Percentiles rank a stretch among this genome's conserved stretches.
Evolutionary conservation across 2,329 filamentous ascomycete genomes (phyloP).

Genomic region (Penicillium sp.): DNA sequence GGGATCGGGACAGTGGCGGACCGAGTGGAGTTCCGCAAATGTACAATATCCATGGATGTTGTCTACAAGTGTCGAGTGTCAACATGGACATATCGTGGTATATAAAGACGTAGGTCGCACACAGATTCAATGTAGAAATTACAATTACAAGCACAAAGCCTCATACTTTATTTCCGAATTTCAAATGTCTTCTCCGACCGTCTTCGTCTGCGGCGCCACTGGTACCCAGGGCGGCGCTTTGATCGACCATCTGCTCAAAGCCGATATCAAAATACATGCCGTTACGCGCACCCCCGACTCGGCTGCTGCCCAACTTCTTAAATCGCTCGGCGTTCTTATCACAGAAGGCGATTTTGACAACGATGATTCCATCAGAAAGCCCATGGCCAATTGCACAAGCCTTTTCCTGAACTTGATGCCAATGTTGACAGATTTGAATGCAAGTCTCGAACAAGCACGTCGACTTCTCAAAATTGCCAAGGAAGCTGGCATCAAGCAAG

Average conservation of each 20-base stretch:
- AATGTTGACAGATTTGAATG: constrained; percentile 7
- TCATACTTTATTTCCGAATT: neutral
- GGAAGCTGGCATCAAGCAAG: constrained; percentile 31
- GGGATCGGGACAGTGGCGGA: neutral
- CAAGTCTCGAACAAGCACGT: constrained; percentile 30
- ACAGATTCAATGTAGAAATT: neutral
- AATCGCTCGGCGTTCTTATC: constrained; percentile 28
- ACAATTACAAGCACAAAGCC: neutral
- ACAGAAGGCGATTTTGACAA: constrained; percentile 33
- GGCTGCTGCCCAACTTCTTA: constrained; percentile 27
- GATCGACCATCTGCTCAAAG: constrained; percentile 28
- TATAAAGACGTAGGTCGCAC: neutral
- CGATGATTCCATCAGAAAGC: constrained; percentile 27
- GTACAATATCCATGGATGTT: too few species aligned
- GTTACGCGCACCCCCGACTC: constrained; percentile 30
- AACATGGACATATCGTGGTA: neutral
- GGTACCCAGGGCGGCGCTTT: constrained; percentile 36
- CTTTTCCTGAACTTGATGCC: constrained; percentile 32
- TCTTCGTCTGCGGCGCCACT: constrained; percentile 33
- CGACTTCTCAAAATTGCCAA: constrained; percentile 29
- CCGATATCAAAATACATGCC: constrained; percentile 33
- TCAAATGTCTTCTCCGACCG: constrained; percentile 17
- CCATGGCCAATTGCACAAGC: constrained; percentile 31
- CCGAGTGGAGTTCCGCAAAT: neutral
- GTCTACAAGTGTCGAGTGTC: neutral